These are phyloP conservation scores for Xylaria castorea DNA, from an alignment of 495 filamentous ascomycete genomes.

Conservation along the genomic window DNA sequence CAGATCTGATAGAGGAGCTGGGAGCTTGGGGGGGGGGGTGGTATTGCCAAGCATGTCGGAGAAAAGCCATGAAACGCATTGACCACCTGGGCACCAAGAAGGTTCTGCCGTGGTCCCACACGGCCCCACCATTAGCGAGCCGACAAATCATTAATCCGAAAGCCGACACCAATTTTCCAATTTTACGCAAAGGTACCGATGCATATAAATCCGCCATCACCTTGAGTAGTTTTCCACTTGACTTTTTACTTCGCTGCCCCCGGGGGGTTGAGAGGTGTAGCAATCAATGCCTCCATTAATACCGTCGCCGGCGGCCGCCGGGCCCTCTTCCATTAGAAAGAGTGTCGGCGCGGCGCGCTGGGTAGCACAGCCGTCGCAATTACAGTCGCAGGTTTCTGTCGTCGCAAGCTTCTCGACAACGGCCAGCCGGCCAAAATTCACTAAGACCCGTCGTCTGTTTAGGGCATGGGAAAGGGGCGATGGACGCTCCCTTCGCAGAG, in stretches of 20 bases:
- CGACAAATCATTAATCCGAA: slow-evolving; percentile 30
- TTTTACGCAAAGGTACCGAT: not conserved
- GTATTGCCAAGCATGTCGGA: slow-evolving; percentile 1
- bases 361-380: slow-evolving; percentile 1
- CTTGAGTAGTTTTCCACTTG: not conserved
- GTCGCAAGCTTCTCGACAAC: slow-evolving; percentile 38
- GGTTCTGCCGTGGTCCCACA: not conserved
- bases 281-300: slow-evolving; percentile 43
- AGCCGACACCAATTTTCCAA: slow-evolving; percentile 24
- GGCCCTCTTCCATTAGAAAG: slow-evolving; percentile 15
- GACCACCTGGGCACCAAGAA: not conserved
- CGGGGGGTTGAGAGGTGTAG: slow-evolving; percentile 27
- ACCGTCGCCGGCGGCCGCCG: slow-evolving; percentile 29
- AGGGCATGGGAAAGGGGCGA: slow-evolving; percentile 70
- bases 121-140: not conserved
- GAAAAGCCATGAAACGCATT: not conserved
- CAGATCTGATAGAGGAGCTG: not conserved
- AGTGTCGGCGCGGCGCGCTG: slow-evolving; percentile 18
- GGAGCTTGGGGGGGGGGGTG: not conserved
- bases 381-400: slow-evolving; percentile 17
- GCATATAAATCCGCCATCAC: slow-evolving; percentile 19
- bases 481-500: slow-evolving; percentile 61
- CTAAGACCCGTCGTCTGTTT: slow-evolving; percentile 60
- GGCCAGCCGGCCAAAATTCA: slow-evolving; percentile 34
- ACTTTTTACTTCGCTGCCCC: slow-evolving; percentile 9